These are phyloP conservation scores for Colletotrichum sp. DNA, from an alignment of 2,329 filamentous ascomycete species.

Conservation along the genomic window DNA sequence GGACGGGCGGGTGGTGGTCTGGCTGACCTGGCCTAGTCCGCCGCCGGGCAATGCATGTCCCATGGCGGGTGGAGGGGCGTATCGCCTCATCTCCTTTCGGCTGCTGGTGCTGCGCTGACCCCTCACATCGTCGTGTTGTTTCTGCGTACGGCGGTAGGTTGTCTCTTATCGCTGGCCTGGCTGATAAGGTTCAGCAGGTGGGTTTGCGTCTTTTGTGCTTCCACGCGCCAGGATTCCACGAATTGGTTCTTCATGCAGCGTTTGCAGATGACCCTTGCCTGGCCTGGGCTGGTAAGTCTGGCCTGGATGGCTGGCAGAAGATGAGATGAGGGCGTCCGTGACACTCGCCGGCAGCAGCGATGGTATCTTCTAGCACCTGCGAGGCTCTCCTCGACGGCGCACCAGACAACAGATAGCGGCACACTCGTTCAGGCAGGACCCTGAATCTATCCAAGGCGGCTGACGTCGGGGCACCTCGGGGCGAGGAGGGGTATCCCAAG, in stretches of 20 bases:
- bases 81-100: neutral
- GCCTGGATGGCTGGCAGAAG: neutral
- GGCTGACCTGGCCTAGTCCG: neutral
- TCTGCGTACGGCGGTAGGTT: neutral
- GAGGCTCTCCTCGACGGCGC: neutral
- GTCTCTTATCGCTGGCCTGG: neutral
- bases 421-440: constrained; percentile 2
- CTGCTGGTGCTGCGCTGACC: neutral
- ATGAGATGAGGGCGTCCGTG: neutral
- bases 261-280: constrained; percentile 1
- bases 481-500: constrained; percentile 8
- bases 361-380: neutral
- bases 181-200: constrained; percentile 10
- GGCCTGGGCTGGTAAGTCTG: neutral
- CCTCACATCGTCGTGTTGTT: neutral
- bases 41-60: neutral
- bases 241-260: constrained; percentile 8
- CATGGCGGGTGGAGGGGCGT: neutral
- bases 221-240: constrained; percentile 3
- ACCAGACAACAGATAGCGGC: neutral
- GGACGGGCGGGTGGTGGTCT: neutral
- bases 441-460: constrained; percentile 1
- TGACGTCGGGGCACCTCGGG: constrained; percentile 1
- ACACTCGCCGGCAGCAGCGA: neutral
- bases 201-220: constrained; percentile 14